Conservation (phyloP, 768 basidiomycete species). For the Auricularia heimuer region DNA sequence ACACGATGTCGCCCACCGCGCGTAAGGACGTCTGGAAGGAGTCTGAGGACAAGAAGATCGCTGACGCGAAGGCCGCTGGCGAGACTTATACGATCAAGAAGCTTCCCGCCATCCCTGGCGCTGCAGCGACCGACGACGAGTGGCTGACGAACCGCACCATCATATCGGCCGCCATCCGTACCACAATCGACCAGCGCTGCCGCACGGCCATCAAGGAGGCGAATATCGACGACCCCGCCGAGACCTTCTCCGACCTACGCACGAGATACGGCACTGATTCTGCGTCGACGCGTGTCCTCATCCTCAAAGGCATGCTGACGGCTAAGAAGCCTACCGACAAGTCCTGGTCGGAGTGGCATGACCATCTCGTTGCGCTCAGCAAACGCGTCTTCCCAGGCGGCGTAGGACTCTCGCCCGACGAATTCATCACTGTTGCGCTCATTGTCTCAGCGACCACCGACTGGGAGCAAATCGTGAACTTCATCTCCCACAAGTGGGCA, state of each 20-base stretch:
- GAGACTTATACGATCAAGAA: no score
- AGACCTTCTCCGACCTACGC: not conserved
- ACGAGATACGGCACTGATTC: not conserved
- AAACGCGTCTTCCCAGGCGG: not conserved
- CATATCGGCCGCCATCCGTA: not conserved
- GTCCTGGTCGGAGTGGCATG: not conserved
- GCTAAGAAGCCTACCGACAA: not conserved
- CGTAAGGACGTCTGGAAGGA: no score
- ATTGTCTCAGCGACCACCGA: not conserved
- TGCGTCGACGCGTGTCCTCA: not conserved
- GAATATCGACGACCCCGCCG: not conserved
- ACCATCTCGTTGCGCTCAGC: not conserved
- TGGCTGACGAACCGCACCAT: not conserved
- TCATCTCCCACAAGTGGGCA: not conserved
- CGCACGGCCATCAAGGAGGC: not conserved
- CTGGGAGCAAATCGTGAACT: not conserved
- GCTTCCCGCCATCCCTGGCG: no score
- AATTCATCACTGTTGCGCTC: not conserved
- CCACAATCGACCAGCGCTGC: not conserved
- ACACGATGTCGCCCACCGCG: no score
- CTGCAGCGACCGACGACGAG: not conserved
- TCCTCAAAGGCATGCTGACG: not conserved
- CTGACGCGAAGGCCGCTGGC: no score
- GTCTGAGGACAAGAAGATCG: no score
- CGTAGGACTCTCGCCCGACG: not conserved